Evolutionary conservation across 371 early-diverging fungal genomes (phyloP), one percentile per base, ranked within the genome.

Genomic region (Saksenaea oblongispora): DNA sequence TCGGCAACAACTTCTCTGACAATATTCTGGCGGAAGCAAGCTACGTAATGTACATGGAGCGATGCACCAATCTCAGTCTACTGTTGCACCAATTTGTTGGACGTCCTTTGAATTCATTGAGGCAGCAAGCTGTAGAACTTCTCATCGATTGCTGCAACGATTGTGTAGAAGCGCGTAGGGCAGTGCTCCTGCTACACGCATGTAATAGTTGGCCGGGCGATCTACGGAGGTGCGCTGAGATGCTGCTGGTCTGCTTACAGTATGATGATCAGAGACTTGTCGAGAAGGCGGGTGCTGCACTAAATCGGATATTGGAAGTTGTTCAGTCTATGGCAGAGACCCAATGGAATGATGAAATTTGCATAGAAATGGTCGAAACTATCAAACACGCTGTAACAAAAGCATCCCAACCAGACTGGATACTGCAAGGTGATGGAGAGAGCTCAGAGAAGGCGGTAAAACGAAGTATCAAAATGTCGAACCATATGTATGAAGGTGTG

Each of bases 181-280:
- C 68, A 26, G 68, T 67, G 13, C 22, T 70, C 15, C 18, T 34
- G 9, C 64, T 67, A 28, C 58, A 61, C 27, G 58, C 44, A 2
- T 70, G 74, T 51, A 67, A 70, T 42, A 74, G 67, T 2, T 74
- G 65, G 65, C 70, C 74, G 4, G 74, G 70, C 0, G 68, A 70
- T 37, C 53, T 65, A 35, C 58, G 58, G 35, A 65, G 74, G 4
- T 64, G 63, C 8, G 61, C 65, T 14, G 65, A 73, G 13, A 51
- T 73, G 54, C 51, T 70, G 26, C 35, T 62, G 28, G 53, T 31
- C 0, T 62, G 65, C 27, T 37, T 66, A 10, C 26, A 67, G 22
- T 73, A 64, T 39, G 57, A 58, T 3, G 70, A 73, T 51, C 44
- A 51, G 5, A 54, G 51, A 0, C 55, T 73, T n/a, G 39, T 44